Percentiles rank a stretch among this genome's conserved stretches.
phyloP scores from a whole-genome alignment of 176 grass and related monocot genomes.

The Metroxylon sagu region DNA sequence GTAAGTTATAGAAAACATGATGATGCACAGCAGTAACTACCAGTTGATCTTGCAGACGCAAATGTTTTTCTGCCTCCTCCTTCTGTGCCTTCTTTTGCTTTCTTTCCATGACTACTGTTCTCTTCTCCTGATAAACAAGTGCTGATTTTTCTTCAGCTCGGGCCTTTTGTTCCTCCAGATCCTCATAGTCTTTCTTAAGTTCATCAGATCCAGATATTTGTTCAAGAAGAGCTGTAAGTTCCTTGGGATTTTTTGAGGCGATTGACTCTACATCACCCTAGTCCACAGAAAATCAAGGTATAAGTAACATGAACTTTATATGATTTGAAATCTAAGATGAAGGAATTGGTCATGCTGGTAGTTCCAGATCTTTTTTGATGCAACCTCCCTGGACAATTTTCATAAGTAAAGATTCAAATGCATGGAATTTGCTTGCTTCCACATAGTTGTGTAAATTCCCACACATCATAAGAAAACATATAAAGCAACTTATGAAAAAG shows the following conservation, averaged over 20 bases:
- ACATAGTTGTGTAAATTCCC: no score
- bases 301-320: no score
- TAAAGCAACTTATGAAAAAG: no score
- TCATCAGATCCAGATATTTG: conserved; percentile 94
- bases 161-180: conserved; percentile 50
- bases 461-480: no score
- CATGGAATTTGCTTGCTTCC: no score
- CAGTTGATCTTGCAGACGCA: conserved; percentile 66
- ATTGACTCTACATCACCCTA: conserved; percentile 98
- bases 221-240: conserved; percentile 78
- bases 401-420: no score
- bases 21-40: conserved; percentile 7
- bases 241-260: conserved; percentile 95
- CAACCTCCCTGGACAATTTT: no score
- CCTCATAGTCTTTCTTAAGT: conserved; percentile 83
- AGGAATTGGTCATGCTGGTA: no score
- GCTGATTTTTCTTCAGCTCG: conserved; percentile 79
- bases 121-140: conserved; percentile 95
- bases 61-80: conserved; percentile 92
- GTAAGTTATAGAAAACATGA: no score
- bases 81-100: conserved; percentile 98
- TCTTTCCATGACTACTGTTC: conserved; percentile 78
- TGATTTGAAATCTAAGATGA: no score
- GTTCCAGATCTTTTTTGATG: no score
- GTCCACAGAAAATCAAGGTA: not conserved